Conservation (phyloP, 805 yeast species). For the Yamadazyma philogaea region DNA sequence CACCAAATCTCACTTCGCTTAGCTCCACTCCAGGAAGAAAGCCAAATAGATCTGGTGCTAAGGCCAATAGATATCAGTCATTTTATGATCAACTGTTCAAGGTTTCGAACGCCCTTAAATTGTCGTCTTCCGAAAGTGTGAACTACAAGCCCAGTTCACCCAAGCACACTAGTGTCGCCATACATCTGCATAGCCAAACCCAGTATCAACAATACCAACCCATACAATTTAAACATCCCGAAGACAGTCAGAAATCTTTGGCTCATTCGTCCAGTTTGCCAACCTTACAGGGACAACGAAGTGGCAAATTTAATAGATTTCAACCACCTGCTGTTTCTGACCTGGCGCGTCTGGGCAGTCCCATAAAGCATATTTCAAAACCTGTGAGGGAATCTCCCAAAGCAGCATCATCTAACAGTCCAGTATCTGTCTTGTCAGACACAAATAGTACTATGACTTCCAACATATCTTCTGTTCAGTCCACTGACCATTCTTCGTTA, state of each 20-base stretch:
- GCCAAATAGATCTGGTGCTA: conserved; percentile 30
- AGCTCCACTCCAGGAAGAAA: conserved; percentile 24
- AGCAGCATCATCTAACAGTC: conserved; percentile 20
- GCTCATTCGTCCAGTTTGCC: conserved; percentile 29
- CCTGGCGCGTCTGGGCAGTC: conserved; percentile 1
- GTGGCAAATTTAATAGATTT: conserved; percentile 7
- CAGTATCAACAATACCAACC: background rate
- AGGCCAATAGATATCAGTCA: conserved; percentile 46
- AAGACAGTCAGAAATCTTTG: conserved; percentile 13
- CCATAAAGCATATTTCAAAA: background rate
- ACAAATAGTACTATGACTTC: conserved; percentile 29
- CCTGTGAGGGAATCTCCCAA: background rate
- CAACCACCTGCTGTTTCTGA: conserved; percentile 13
- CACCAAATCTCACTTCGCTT: conserved; percentile 1
- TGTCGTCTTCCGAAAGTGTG: conserved; percentile 24
- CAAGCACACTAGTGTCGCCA: conserved; percentile 7
- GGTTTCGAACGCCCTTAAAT: conserved; percentile 43
- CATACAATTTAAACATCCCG: conserved; percentile 1
- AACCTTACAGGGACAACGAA: conserved; percentile 17
- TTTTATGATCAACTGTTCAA: conserved; percentile 45
- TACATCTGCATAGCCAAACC: background rate
- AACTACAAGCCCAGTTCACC: conserved; percentile 20
- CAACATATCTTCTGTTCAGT: conserved; percentile 25
- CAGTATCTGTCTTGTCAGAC: conserved; percentile 26
- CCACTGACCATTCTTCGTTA: conserved; percentile 28